Evolutionary conservation across 2,329 filamentous ascomycete genomes (phyloP), one percentile per base, ranked within the genome.

Genomic region (Pezicula rhizophila): DNA sequence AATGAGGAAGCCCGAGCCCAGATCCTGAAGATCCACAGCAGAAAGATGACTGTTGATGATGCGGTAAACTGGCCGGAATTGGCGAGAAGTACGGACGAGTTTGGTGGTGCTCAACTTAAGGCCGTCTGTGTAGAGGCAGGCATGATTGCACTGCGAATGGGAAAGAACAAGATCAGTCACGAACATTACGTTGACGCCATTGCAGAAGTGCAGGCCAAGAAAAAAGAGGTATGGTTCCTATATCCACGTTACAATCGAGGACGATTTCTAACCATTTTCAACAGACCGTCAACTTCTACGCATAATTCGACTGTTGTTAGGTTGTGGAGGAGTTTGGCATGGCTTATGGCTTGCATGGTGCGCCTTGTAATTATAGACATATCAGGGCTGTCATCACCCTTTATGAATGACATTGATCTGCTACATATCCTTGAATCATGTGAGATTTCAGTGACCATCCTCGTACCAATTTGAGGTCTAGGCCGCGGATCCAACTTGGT

Each of bases 141-240:
- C 66, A 99, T 99, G 93, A 99, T 99, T 72, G 93, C 93, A 25
- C 75, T 99, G 64, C 82, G 93, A 60, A 89, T 85, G 68, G 93
- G 93, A 53, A 91, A 95, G 77, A 90, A 85, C 72, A 96, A 96
- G 79, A 93, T 99, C 65, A 87, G 87, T 52, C 93, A 99, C 68
- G 93, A 99, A 75, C 89, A 99, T 70, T 99, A 97, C 66, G 93
- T 99, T 45, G 93, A 99, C 75, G 93, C 93, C 52, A 97, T 99
- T 68, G 81, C 90, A 34, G 93, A 99, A 72, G 93, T 99, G 60
- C 89, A 91, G 69, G 84, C 86, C 54, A 85, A 96, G 84, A 96
- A 96, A 86, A 95, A 95, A 80, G 89, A 95, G 67, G 79, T 61
- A 62, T 50, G 56, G 52, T 51, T 55, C 40, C 17, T 74, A 43